Evolutionary conservation across 176 grass and related monocot species (phyloP).

Genomic region (Aegilops longissima): DNA sequence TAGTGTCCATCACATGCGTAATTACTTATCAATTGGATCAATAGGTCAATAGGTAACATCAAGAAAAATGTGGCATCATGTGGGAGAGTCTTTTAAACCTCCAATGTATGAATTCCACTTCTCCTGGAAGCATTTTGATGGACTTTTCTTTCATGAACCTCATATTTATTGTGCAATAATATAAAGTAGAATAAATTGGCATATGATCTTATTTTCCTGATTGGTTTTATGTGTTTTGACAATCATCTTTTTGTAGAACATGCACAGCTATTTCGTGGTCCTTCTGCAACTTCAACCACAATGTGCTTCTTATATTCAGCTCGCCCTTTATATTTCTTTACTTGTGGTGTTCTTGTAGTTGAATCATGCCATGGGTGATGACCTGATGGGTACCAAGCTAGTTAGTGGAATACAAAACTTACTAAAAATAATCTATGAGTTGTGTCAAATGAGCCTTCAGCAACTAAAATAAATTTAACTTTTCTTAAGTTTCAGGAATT

Average conservation of each 20-base stretch:
- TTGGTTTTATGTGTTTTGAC: not conserved
- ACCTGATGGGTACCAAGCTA: not conserved
- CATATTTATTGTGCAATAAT: not conserved
- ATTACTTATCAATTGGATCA: constrained; percentile 19
- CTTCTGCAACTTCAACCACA: constrained; percentile 83
- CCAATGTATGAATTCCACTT: constrained; percentile 61
- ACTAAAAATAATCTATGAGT: not conserved
- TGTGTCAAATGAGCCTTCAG: not conserved
- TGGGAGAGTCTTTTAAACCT: constrained; percentile 91
- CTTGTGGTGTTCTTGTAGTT: not conserved
- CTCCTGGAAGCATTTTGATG: not conserved
- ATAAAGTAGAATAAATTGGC: not conserved
- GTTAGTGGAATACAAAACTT: not conserved
- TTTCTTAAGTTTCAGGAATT: not conserved
- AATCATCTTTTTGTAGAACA: constrained; percentile 54
- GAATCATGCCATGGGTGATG: not conserved
- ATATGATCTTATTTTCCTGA: not conserved
- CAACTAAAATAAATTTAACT: not conserved
- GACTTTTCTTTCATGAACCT: not conserved
- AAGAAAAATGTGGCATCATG: constrained; percentile 86
- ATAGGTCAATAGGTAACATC: constrained; percentile 65
- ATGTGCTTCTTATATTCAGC: constrained; percentile 42
- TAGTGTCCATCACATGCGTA: not conserved
- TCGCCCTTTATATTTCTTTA: not conserved
- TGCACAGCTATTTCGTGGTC: constrained; percentile 87